Evolutionary conservation across 129 eudicot genomes (phyloP), one percentile per base, ranked within the genome.

Genomic region (Solidago caesia): DNA sequence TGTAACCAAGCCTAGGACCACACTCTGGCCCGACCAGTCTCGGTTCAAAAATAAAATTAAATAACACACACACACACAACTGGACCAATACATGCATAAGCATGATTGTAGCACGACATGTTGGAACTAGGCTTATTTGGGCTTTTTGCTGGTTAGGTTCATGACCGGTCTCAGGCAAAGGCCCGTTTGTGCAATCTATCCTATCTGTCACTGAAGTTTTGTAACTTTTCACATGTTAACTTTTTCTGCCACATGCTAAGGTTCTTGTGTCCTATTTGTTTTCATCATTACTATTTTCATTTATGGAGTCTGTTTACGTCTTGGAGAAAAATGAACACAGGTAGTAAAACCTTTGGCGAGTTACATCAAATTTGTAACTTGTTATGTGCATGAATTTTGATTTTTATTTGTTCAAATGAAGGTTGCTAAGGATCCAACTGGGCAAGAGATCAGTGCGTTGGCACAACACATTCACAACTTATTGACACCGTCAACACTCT

Each of bases 341-440:
- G 39, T 29, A 29, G 39, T 29, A 29, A 29, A 29, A 1, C 39
- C 1, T 29, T 29, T 29, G 2, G 39, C 39, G 39, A 29, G 1
- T 29, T 29, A 29, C 2, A 29, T 29, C 67, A 62, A 33, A 29
- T 62, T 5, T 53, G 6, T 43, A 8, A 71, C 44, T 61, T 47
- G 33, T 70, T 63, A 53, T 63, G 48, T 71, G n/a, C 67, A 64
- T 64, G 9, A 43, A 52, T 15, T 26, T 25, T 44, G 13, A 59
- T 3, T 27, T 63, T 45, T 15, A 47, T 44, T 43, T 14, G 0
- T 44, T 79, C 63, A 47, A 27, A 10, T 56, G 74, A 58, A 86
- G 96, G 92, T 89, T 47, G 96, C 96, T 7, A 85, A 89, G 73
- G 89, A 89, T 75, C 96, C 96, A 75, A 77, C 33, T 43, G 96